phyloP scores from a whole-genome alignment of 2,329 filamentous ascomycete species.

The Eutypella sp. region DNA sequence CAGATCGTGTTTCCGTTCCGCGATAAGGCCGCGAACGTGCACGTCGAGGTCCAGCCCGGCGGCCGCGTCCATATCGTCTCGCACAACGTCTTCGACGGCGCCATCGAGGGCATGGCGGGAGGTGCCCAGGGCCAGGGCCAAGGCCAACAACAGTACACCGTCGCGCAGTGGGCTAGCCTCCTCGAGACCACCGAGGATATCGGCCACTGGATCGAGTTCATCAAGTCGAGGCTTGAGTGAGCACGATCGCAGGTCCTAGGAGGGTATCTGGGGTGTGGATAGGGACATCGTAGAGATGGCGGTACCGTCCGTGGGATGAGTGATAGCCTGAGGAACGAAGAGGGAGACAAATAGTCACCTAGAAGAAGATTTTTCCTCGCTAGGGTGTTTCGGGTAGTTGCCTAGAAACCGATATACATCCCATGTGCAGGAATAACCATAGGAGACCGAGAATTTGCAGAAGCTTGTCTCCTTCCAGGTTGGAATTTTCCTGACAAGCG shows the following conservation, averaged over 20 bases:
- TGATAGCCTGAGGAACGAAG: neutral
- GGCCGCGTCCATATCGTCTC: constrained; percentile 53
- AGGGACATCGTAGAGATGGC: too few relatives aligned
- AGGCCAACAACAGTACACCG: constrained; percentile 5
- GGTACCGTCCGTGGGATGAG: neutral
- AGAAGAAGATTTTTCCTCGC: neutral
- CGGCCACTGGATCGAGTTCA: constrained; percentile 23
- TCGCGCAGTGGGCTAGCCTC: constrained; percentile 15
- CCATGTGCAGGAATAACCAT: too few relatives aligned
- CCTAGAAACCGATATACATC: too few relatives aligned
- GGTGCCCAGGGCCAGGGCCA: neutral
- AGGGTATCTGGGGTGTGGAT: too few relatives aligned
- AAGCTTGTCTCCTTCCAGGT: too few relatives aligned
- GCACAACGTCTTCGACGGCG: constrained; percentile 45
- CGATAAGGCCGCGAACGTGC: constrained; percentile 45
- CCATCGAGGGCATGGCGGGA: neutral
- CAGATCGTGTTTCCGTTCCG: constrained; percentile 51
- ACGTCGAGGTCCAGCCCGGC: constrained; percentile 55
- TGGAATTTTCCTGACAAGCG: too few relatives aligned
- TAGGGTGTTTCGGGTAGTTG: too few relatives aligned
- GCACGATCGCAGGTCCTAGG: neutral
- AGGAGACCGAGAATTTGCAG: too few relatives aligned
- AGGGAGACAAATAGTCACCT: neutral
- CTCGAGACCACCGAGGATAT: constrained; percentile 24
- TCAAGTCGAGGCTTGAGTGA: constrained; percentile 21